Evolutionary conservation across 2,329 filamentous ascomycete genomes (phyloP), one percentile per base, ranked within the genome.

Genomic region (Escovopsis sp.): DNA sequence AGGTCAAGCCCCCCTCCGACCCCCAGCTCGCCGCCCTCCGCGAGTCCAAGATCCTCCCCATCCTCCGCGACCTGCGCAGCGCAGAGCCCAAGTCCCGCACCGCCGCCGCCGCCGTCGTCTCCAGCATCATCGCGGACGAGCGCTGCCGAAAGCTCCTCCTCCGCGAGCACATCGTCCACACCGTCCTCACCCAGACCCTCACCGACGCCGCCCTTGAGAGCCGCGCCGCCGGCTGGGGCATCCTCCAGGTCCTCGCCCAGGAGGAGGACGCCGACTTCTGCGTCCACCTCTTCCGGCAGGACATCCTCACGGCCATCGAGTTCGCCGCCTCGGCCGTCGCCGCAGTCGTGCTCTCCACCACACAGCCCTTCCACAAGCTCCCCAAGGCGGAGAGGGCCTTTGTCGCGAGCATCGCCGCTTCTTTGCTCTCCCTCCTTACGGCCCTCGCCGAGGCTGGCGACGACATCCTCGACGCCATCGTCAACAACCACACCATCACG

Each of bases 181-280:
- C 70, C 35, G 52, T 81, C 30, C 63, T 80, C 40, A 72, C 66
- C 23, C 70, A 79, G 58, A 77, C 72, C 21, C 55, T 80, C 37
- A 74, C 72, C 17, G 76, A 81, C 48, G 58, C 66, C 27, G 71
- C 64, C 38, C 58, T 77, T 35, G 74, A 79, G 54, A 73, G 72
- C 45, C 65, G 71, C 33, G 70, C 73, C 30, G 71, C 74, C 15
- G 76, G 73, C n/a, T 81, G 76, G 76, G 68, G 70, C 11, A 76
- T 79, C 43, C 57, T 81, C 35, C 65, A 68, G 43, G 65, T 72
- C 29, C 60, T 81, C 35, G 70, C 68, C 2, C 60, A 70, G 41
- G 69, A 77, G 47, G 76, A 80, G 50, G 75, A 77, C 45, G 60
- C 68, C 11, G 76, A 79, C 46, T 79, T 80, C 39, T 76, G 72